phyloP scores from a whole-genome alignment of 2,329 filamentous ascomycete species.

The Taxawa tesnikishii region DNA sequence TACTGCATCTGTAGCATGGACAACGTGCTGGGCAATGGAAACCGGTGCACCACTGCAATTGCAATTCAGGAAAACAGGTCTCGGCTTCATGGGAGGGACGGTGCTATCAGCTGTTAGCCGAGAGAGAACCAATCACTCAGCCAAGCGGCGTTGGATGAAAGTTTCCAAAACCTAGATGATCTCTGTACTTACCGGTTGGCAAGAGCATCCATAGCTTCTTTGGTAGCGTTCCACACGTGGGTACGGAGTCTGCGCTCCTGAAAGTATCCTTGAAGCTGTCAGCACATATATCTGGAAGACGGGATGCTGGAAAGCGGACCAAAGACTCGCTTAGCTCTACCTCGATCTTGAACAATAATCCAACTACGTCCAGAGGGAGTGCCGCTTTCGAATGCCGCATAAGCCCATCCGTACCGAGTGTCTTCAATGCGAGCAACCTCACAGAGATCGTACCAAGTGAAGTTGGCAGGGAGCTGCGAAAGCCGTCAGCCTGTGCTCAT shows the following conservation, averaged over 20 bases:
- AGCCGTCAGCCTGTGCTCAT: too few species aligned
- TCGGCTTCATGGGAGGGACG: not conserved
- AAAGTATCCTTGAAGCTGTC: constrained; percentile 4
- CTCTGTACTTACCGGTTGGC: constrained; percentile 2
- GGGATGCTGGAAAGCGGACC: too few species aligned
- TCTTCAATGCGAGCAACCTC: constrained; percentile 5
- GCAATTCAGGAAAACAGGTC: not conserved
- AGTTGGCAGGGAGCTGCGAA: constrained; percentile 6
- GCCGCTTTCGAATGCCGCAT: constrained; percentile 4
- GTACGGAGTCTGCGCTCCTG: not conserved
- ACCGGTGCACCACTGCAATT: not conserved
- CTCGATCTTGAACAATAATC: constrained; percentile 3
- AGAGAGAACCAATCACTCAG: too few species aligned
- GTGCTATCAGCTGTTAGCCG: not conserved
- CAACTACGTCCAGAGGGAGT: constrained; percentile 3
- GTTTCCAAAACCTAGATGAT: too few species aligned
- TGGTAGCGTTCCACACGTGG: not conserved
- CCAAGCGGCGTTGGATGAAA: too few species aligned
- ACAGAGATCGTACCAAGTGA: constrained; percentile 6
- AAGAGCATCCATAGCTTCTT: too few species aligned
- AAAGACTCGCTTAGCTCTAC: too few species aligned
- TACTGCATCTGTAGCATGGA: too few species aligned
- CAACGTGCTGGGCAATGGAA: too few species aligned
- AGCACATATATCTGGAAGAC: too few species aligned
- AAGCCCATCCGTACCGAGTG: constrained; percentile 4